A percentile compares a stretch with the other conserved stretches of the same genome.
phyloP scores from a whole-genome alignment of 2,329 filamentous ascomycete genomes.

The Ceratocystis ficicola region DNA sequence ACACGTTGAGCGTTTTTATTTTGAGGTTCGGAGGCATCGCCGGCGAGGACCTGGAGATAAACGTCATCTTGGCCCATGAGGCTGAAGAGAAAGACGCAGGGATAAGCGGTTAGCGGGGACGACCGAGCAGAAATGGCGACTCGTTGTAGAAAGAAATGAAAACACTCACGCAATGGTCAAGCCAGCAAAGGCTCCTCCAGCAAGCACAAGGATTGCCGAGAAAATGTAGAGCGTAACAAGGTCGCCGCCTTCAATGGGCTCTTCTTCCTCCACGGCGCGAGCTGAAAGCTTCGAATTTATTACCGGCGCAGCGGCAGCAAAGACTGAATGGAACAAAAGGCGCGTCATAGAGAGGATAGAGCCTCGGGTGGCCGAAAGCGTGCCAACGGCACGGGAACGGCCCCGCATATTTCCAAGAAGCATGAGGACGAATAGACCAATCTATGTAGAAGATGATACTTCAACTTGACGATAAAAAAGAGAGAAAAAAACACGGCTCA shows the following conservation, averaged over 20 bases:
- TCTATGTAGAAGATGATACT: neutral
- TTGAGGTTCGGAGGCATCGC: slow-evolving; percentile 73
- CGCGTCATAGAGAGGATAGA: slow-evolving; percentile 17
- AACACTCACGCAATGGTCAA: slow-evolving; percentile 67
- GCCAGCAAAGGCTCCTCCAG: slow-evolving; percentile 87
- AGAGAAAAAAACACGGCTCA: neutral
- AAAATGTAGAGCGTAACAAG: slow-evolving; percentile 72
- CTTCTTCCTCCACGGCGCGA: slow-evolving; percentile 32
- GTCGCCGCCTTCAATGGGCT: slow-evolving; percentile 46
- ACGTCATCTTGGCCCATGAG: slow-evolving; percentile 76
- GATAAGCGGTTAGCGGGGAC: neutral
- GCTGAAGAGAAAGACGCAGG: slow-evolving; percentile 23
- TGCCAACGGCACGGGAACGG: slow-evolving; percentile 14
- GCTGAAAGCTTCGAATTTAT: slow-evolving; percentile 22
- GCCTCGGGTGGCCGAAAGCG: slow-evolving; percentile 16
- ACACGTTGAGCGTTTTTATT: slow-evolving; percentile 75
- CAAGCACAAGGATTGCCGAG: slow-evolving; percentile 68
- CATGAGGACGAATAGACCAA: neutral
- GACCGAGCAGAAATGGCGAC: neutral
- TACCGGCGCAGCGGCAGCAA: slow-evolving; percentile 39
- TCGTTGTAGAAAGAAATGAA: neutral
- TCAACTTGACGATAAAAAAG: neutral
- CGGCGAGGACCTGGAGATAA: slow-evolving; percentile 86
- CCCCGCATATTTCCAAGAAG: slow-evolving; percentile 14
- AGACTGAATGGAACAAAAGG: slow-evolving; percentile 24